phyloP scores from a whole-genome alignment of 306 rosid genomes.

The Citrullus mucosospermus region DNA sequence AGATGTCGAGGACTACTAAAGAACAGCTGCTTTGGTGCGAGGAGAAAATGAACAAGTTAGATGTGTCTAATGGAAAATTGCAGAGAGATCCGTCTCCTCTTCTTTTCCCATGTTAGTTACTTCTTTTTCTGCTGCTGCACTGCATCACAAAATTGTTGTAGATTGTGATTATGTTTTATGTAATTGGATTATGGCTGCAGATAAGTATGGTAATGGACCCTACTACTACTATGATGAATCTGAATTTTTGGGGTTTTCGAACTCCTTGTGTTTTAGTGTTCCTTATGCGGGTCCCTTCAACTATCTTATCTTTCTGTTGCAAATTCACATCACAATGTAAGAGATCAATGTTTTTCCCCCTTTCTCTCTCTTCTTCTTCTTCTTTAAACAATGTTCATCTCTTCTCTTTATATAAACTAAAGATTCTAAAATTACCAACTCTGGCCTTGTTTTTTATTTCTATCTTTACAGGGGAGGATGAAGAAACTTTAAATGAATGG shows the following conservation, averaged over 20 bases:
- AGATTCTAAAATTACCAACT: too few species aligned
- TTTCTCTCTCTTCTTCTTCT: too few species aligned
- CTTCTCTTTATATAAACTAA: too few species aligned
- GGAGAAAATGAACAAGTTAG: slow-evolving; percentile 80
- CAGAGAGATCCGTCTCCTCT: slow-evolving; percentile 71
- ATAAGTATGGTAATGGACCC: background rate
- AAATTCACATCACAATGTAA: too few species aligned
- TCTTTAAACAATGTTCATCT: too few species aligned
- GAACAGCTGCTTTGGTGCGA: slow-evolving; percentile 88
- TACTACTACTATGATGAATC: background rate
- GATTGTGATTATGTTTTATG: background rate
- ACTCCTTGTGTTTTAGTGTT: background rate
- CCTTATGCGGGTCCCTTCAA: too few species aligned
- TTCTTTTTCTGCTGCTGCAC: background rate
- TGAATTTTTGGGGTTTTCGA: background rate
- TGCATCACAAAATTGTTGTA: background rate
- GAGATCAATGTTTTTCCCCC: too few species aligned
- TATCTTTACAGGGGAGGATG: too few species aligned
- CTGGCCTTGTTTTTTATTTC: too few species aligned
- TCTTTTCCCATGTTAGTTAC: slow-evolving; percentile 65
- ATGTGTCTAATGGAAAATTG: slow-evolving; percentile 41
- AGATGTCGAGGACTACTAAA: slow-evolving; percentile 55
- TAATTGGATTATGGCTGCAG: background rate
- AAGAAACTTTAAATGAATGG: too few species aligned
- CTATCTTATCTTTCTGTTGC: too few species aligned